Percentiles rank a stretch among this genome's conserved stretches.
These are phyloP conservation scores for Mortierella claussenii DNA, from an alignment of 192 early-diverging fungal species.

Conservation along the genomic window DNA sequence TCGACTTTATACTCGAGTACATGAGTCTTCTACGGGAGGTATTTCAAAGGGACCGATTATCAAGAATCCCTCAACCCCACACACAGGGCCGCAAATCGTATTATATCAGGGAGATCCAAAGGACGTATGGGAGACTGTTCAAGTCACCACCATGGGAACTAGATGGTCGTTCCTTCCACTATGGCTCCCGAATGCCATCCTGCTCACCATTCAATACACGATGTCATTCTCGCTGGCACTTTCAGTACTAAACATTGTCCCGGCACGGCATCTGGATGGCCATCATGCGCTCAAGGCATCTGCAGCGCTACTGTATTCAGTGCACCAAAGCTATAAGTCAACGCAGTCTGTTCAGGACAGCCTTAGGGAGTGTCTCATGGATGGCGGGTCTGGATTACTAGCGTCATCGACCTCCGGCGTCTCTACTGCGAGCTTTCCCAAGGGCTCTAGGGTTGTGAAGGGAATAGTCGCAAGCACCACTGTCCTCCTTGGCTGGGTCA, in stretches of 20 bases:
- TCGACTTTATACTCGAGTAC: slow-evolving; percentile 56
- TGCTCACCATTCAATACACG: slow-evolving; percentile 63
- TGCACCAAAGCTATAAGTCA: slow-evolving; percentile 28
- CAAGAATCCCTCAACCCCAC: not conserved
- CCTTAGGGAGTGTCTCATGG: slow-evolving; percentile 21
- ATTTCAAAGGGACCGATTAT: not conserved
- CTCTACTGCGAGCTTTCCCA: slow-evolving; percentile 23
- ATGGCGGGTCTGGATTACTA: slow-evolving; percentile 12
- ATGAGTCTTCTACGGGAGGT: not conserved
- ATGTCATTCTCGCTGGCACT: slow-evolving; percentile 76
- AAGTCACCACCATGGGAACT: slow-evolving; percentile 68
- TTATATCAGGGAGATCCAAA: slow-evolving; percentile 73
- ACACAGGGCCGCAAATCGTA: slow-evolving; percentile 54
- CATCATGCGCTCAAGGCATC: slow-evolving; percentile 68
- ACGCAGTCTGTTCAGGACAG: slow-evolving; percentile 29
- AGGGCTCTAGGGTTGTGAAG: slow-evolving; percentile 28
- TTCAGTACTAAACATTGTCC: slow-evolving; percentile 78
- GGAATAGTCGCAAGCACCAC: slow-evolving; percentile 41
- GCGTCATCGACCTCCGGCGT: slow-evolving; percentile 2
- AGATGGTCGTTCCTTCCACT: slow-evolving; percentile 66
- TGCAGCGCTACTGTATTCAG: slow-evolving; percentile 31
- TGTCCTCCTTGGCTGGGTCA: slow-evolving; percentile 33
- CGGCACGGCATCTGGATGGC: slow-evolving; percentile 77
- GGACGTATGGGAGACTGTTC: slow-evolving; percentile 79
- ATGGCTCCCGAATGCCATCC: slow-evolving; percentile 57